A percentile compares a stretch with the other conserved stretches of the same genome.
These are phyloP conservation scores for Trichoderma breve DNA, from an alignment of 2,329 filamentous ascomycete species.

Conservation along the genomic window DNA sequence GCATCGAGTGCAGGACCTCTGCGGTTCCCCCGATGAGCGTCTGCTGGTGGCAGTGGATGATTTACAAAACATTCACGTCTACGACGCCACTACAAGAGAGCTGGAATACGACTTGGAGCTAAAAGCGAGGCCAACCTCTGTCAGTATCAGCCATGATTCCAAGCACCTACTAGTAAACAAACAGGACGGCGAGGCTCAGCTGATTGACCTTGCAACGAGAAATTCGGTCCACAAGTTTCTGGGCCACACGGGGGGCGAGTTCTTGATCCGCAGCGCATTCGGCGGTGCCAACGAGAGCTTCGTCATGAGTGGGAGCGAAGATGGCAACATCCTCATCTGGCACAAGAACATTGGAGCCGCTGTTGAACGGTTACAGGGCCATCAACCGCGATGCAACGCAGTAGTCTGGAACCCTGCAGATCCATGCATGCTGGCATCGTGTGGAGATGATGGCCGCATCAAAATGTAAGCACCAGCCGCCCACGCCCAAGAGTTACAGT, in stretches of 20 bases:
- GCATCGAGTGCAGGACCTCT: constrained; percentile 79
- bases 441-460: constrained; percentile 81
- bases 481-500: background rate
- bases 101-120: constrained; percentile 70
- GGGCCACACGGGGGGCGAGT: constrained; percentile 73
- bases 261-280: constrained; percentile 77
- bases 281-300: constrained; percentile 92
- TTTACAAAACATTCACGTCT: constrained; percentile 71
- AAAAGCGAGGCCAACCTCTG: constrained; percentile 69
- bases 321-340: constrained; percentile 79
- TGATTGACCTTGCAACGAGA: constrained; percentile 73
- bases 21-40: constrained; percentile 76
- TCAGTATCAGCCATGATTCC: constrained; percentile 81
- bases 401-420: constrained; percentile 86
- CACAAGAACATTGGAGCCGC: constrained; percentile 77
- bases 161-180: constrained; percentile 78
- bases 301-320: constrained; percentile 86
- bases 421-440: constrained; percentile 82
- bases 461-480: constrained; percentile 66
- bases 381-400: constrained; percentile 76
- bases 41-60: constrained; percentile 78
- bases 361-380: constrained; percentile 74
- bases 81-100: constrained; percentile 72
- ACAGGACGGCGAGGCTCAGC: constrained; percentile 69
- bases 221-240: constrained; percentile 71